phyloP scores from a whole-genome alignment of 352 stramenopile species.

The Globisporangium apiculatum region DNA sequence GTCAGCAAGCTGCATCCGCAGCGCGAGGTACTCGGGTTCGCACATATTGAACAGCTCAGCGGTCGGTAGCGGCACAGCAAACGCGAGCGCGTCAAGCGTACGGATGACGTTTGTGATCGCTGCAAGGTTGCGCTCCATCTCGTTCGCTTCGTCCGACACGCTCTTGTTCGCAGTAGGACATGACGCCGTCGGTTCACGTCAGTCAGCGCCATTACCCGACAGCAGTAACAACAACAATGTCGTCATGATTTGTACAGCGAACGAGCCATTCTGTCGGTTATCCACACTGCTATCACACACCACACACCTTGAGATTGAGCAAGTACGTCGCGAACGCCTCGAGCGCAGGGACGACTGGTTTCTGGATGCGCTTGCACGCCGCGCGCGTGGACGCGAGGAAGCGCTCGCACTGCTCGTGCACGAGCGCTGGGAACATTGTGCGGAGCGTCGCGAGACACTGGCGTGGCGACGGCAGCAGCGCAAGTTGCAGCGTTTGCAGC shows the following conservation, averaged over 20 bases:
- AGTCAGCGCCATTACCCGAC: neutral
- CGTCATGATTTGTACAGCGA: too few relatives aligned
- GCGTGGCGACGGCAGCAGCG: constrained; percentile 32
- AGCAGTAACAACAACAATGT: neutral
- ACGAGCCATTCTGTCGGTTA: too few relatives aligned
- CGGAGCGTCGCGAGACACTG: constrained; percentile 33
- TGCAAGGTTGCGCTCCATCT: constrained; percentile 38
- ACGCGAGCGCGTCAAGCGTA: constrained; percentile 24
- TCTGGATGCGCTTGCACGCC: constrained; percentile 40
- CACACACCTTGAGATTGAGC: constrained; percentile 32
- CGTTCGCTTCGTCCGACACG: constrained; percentile 34
- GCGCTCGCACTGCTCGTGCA: constrained; percentile 33
- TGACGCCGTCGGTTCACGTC: too few relatives aligned
- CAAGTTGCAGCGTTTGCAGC: constrained; percentile 26
- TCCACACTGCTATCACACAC: too few relatives aligned
- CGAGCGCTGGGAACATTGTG: constrained; percentile 28
- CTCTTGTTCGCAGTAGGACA: constrained; percentile 15
- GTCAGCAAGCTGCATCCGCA: constrained; percentile 27
- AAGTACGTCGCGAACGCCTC: constrained; percentile 46
- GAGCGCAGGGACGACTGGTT: constrained; percentile 23
- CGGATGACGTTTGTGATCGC: constrained; percentile 41
- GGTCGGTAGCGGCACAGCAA: constrained; percentile 22
- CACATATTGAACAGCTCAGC: constrained; percentile 27
- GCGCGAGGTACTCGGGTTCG: constrained; percentile 33
- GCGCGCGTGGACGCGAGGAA: constrained; percentile 36